phyloP scores from a whole-genome alignment of 139 green algal species.

The Chlamydomonas incerta region DNA sequence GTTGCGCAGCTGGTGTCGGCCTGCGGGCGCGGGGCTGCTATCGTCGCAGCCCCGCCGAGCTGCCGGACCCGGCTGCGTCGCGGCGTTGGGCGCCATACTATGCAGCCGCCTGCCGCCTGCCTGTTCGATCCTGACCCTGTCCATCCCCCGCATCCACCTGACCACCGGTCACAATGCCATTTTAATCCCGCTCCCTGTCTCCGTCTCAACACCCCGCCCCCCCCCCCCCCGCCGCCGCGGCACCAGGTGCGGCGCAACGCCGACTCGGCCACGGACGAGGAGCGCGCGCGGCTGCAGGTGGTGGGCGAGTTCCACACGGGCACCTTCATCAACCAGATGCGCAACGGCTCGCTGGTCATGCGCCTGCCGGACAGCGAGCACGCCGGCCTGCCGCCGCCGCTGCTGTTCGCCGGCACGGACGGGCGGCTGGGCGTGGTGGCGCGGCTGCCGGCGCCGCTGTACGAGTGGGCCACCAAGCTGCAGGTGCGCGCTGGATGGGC shows the following conservation, averaged over 20 bases:
- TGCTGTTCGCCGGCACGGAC: conserved; percentile 92
- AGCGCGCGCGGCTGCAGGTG: conserved; percentile 84
- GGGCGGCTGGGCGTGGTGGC: conserved; percentile 94
- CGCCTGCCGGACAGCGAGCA: conserved; percentile 85
- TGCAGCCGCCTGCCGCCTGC: too few species aligned
- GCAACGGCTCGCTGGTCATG: conserved; percentile 95
- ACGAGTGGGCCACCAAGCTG: conserved; percentile 76
- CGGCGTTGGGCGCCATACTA: too few species aligned
- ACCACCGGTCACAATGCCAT: too few species aligned
- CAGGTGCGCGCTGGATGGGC: conserved; percentile 61
- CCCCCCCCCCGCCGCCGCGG: too few species aligned
- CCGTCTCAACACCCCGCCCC: too few species aligned
- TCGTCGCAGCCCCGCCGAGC: too few species aligned
- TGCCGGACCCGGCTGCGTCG: too few species aligned
- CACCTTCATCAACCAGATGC: conserved; percentile 94
- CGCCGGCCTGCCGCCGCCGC: conserved; percentile 74
- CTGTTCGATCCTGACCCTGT: too few species aligned
- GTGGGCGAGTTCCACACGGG: conserved; percentile 93
- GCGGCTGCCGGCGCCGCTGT: conserved; percentile 78
- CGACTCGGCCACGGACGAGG: conserved; percentile 89
- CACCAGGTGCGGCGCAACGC: conserved; percentile 73
- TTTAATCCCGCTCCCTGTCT: too few species aligned
- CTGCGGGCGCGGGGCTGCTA: too few species aligned
- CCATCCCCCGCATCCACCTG: too few species aligned
- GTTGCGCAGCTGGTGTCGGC: too few species aligned